phyloP scores from a whole-genome alignment of 208 protist species.

The Naegleria gruberi region DNA sequence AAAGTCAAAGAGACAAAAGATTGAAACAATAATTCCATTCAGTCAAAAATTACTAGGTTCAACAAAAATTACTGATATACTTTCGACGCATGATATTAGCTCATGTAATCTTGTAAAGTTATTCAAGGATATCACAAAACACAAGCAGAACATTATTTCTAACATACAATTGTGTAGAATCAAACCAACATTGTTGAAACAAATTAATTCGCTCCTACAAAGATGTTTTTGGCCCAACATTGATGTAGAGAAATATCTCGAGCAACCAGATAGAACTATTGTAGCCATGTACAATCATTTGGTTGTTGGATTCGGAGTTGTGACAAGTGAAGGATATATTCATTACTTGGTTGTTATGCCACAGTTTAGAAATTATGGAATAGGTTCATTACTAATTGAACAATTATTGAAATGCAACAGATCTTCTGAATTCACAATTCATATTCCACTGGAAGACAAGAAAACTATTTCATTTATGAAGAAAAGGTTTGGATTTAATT shows the following conservation, averaged over 20 bases:
- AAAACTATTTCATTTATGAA: background rate
- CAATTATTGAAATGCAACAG: background rate
- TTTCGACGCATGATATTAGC: too few species aligned
- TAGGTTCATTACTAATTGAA: background rate
- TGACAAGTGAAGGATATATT: background rate
- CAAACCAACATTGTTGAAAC: too few species aligned
- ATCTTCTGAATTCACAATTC: background rate
- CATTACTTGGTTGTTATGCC: background rate
- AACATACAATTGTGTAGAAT: too few species aligned
- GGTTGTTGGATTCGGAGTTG: background rate
- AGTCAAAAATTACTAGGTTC: too few species aligned
- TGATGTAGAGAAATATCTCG: background rate
- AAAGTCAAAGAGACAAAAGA: too few species aligned
- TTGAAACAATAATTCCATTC: too few species aligned
- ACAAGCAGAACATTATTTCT: too few species aligned
- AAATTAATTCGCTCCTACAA: background rate
- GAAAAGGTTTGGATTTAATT: background rate
- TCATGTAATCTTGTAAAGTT: too few species aligned
- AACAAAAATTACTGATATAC: too few species aligned
- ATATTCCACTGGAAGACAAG: background rate
- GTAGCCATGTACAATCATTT: background rate
- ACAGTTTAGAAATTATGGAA: background rate
- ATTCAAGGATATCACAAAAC: too few species aligned
- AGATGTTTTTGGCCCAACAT: background rate
- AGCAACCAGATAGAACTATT: background rate